These are phyloP conservation scores for Brachypodium distachyon DNA, from an alignment of 202 grass and related monocot species.

Conservation along the genomic window DNA sequence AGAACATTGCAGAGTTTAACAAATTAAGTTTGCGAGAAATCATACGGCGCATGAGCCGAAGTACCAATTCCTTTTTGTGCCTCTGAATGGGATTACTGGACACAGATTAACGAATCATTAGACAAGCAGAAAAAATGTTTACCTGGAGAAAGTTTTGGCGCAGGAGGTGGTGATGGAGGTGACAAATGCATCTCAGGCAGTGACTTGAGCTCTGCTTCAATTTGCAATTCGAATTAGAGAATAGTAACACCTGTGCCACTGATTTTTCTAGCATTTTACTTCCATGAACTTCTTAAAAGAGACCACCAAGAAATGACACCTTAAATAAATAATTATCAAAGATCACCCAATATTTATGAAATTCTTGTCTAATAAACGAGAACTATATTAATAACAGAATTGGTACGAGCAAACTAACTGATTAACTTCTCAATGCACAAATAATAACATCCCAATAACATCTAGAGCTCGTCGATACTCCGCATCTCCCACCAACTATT, in stretches of 20 bases:
- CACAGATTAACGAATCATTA: not conserved
- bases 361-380: not conserved
- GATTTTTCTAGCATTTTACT: not conserved
- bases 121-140: not conserved
- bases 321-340: not conserved
- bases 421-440: not conserved
- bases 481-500: not conserved
- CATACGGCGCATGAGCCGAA: not conserved
- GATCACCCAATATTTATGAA: not conserved
- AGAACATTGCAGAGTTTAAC: not conserved
- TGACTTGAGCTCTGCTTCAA: constrained; percentile 26
- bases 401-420: not conserved
- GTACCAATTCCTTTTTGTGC: not conserved
- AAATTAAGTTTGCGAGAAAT: not conserved
- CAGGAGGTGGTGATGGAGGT: constrained; percentile 3
- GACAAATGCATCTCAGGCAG: constrained; percentile 37
- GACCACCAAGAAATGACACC: not conserved
- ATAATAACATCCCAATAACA: not conserved
- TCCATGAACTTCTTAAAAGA: not conserved
- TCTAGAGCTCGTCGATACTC: not conserved
- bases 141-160: constrained; percentile 24
- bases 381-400: not conserved
- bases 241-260: not conserved
- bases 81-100: not conserved
- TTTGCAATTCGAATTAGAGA: not conserved